Base-by-base conservation (phyloP, 2,329 filamentous ascomycete genomes). In the Rhinocladiella similis region DNA sequence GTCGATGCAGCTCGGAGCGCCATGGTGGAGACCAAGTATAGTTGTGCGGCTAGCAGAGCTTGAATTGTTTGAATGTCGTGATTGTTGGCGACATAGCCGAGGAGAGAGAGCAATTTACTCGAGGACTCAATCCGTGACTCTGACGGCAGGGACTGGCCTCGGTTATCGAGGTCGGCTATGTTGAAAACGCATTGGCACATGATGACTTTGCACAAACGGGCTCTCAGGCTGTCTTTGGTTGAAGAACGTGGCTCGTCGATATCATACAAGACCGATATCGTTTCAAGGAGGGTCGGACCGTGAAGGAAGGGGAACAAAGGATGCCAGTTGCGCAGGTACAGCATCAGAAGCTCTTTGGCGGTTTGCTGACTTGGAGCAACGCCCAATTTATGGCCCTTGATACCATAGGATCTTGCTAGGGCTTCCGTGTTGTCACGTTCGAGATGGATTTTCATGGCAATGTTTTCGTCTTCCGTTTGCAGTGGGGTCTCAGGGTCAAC, bases 1-100 rank as follows among this genome's bases (percentile, higher is more conserved):
- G 81, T 75, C 1, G 81, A 84, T 0, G 82, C 82, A 13, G 80
- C 78, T 57, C 83, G 83, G 7, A 83, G 71, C 4, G 80, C 78
- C 5, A 84, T 70, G 70, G 83, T 81, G 0, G 80, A 83, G 0
- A 81, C 73, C 0, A 85, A 72, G 39, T 83, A 83, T 0, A 84
- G 63, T 60, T 84, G 79, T 2, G 81, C 77, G 27, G 75, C 73
- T 3, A 84, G 70, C 1, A 80, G 75, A 7, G 82, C 78, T 60
- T 85, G 82, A 0, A 80, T 69, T 13, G 56, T 55, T 5, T 22
- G 1, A 74, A 67, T 4, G 71, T 67, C 6, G 83, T 68, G 0
- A 79, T 78, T 0, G 79, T 76, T 9, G 79, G 78, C 3, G 74
- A 73, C 6, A 73, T 72, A 1, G 83, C 69, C 1, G 78, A 72